Percentiles rank a stretch among this genome's conserved stretches.
phyloP scores from a whole-genome alignment of 164 flowering plant genomes.

The Piper betle region DNA sequence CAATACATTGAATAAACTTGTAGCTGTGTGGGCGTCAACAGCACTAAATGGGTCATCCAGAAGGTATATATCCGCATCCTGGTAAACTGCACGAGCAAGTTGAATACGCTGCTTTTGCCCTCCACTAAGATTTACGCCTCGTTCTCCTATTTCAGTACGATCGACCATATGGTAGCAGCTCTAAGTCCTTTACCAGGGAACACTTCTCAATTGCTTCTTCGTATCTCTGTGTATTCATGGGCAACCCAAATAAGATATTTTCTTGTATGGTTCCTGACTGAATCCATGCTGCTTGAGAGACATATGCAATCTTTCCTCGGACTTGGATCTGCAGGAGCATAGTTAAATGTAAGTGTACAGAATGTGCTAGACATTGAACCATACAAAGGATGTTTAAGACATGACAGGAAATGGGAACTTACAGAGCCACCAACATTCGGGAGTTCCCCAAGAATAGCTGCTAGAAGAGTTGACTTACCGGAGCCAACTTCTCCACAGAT shows the following conservation, averaged over 20 bases:
- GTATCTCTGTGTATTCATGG: slow-evolving; percentile 40
- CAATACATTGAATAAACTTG: slow-evolving; percentile 51
- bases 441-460: slow-evolving; percentile 56
- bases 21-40: slow-evolving; percentile 87
- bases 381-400: background rate
- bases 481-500: slow-evolving; percentile 69
- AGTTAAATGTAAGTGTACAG: background rate
- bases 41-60: slow-evolving; percentile 91
- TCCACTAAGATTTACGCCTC: slow-evolving; percentile 88
- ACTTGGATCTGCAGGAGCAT: slow-evolving; percentile 36
- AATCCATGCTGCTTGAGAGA: slow-evolving; percentile 82
- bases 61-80: slow-evolving; percentile 72
- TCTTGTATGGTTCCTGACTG: slow-evolving; percentile 72
- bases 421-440: slow-evolving; percentile 37
- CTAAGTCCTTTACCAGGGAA: slow-evolving; percentile 65
- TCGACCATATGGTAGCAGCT: slow-evolving; percentile 65
- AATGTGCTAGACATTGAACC: background rate
- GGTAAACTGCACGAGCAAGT: slow-evolving; percentile 86
- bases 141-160: slow-evolving; percentile 75
- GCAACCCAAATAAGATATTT: slow-evolving; percentile 66
- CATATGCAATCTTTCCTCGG: slow-evolving; percentile 64
- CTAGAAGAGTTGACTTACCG: slow-evolving; percentile 58
- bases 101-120: slow-evolving; percentile 91
- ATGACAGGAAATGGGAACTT: slow-evolving; percentile 11
- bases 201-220: slow-evolving; percentile 43